Evolutionary conservation across 2,329 filamentous ascomycete species (phyloP).

Genomic region (Alternaria angustiovoidea): DNA sequence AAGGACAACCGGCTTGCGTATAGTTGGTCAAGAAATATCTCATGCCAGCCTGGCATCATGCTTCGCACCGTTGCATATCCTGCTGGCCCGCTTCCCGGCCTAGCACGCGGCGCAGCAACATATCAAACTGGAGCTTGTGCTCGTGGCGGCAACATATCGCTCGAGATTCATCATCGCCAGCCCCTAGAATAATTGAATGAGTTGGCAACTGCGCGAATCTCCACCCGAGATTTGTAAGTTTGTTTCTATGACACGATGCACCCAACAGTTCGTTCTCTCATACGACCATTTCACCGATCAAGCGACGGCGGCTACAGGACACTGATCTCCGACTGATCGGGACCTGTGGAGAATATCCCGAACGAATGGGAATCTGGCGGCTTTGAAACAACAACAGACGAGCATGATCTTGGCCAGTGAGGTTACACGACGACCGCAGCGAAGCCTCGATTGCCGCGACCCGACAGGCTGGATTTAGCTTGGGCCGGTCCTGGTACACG

Average conservation of each 20-base stretch:
- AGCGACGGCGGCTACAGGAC: slow-evolving; percentile 25
- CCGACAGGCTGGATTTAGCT: slow-evolving; percentile 9
- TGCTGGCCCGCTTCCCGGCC: neutral
- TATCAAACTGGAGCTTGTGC: slow-evolving; percentile 1
- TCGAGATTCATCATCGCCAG: slow-evolving; percentile 2
- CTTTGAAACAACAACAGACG: slow-evolving; percentile 17
- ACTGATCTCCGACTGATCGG: slow-evolving; percentile 17
- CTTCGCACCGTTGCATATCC: neutral
- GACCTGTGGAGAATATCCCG: slow-evolving; percentile 11
- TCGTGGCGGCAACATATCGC: neutral
- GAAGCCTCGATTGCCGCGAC: slow-evolving; percentile 26
- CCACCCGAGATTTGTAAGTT: neutral
- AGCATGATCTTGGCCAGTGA: slow-evolving; percentile 22
- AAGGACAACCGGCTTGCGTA: neutral
- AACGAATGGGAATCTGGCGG: slow-evolving; percentile 23
- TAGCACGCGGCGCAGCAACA: slow-evolving; percentile 6
- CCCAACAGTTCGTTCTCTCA: slow-evolving; percentile 3
- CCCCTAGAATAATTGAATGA: neutral
- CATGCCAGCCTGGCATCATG: neutral
- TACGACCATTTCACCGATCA: slow-evolving; percentile 14
- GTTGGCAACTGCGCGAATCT: neutral
- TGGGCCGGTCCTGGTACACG: slow-evolving; percentile 25
- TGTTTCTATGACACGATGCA: slow-evolving; percentile 1
- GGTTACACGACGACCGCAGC: slow-evolving; percentile 5
- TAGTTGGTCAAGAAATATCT: neutral